Evolutionary conservation across 1,284 basidiomycete genomes (phyloP).

Genomic region (Rhodotorula sp.): DNA sequence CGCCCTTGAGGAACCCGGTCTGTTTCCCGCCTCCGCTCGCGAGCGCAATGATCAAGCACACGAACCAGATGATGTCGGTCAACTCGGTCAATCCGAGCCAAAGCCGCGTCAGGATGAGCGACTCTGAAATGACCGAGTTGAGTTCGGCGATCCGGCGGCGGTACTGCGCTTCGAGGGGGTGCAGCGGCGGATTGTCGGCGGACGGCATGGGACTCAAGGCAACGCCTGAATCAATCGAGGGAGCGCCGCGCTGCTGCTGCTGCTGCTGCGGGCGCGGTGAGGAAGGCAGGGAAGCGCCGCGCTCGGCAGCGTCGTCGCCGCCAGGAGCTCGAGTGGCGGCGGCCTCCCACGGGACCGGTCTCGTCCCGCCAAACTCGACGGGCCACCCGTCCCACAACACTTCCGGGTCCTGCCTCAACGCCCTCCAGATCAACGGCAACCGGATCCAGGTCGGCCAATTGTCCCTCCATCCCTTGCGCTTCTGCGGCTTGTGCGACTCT

Average conservation of each 20-base stretch:
- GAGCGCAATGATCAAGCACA: conserved; percentile 30
- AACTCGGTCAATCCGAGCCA: conserved; percentile 32
- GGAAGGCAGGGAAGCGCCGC: not conserved
- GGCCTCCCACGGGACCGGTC: not conserved
- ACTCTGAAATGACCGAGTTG: conserved; percentile 21
- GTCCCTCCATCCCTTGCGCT: not conserved
- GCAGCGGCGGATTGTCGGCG: not conserved
- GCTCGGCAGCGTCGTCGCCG: conserved; percentile 3
- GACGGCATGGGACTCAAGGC: conserved; percentile 21
- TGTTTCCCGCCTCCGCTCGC: conserved; percentile 19
- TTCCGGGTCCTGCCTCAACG: conserved; percentile 16
- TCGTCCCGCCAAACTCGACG: conserved; percentile 34
- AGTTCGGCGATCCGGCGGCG: conserved; percentile 22
- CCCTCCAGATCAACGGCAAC: conserved; percentile 6
- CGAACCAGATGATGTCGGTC: conserved; percentile 21
- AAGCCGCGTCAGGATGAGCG: conserved; percentile 9
- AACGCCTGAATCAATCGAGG: conserved; percentile 27
- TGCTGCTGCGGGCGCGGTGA: not conserved
- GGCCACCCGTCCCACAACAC: conserved; percentile 31
- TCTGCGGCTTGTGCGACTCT: not conserved
- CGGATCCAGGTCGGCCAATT: not conserved
- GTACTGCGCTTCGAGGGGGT: conserved; percentile 31
- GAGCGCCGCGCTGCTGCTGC: not conserved
- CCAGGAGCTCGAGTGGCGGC: not conserved
- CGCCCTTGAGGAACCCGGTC: conserved; percentile 31